Evolutionary conservation across 257 asterid species (phyloP).

Genomic region (Ballota nigra): DNA sequence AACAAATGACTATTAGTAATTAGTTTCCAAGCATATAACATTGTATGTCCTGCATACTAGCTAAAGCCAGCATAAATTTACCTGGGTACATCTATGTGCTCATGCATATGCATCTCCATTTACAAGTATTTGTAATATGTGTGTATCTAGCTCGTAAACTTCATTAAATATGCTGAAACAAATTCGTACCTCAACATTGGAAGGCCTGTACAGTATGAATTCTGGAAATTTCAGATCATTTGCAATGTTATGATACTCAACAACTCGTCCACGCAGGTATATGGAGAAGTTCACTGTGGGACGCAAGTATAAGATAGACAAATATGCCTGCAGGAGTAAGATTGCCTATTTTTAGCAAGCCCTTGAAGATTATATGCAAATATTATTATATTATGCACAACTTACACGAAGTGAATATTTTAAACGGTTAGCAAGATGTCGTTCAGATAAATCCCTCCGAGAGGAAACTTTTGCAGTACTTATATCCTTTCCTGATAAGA

Average conservation of each 20-base stretch:
- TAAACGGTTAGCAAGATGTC: slow-evolving; percentile 80
- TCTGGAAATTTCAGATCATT: slow-evolving; percentile 73
- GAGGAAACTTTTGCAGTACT: slow-evolving; percentile 25
- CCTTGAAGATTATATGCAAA: slow-evolving; percentile 2
- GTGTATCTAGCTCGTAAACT: slow-evolving; percentile 1
- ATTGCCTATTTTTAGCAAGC: slow-evolving; percentile 23
- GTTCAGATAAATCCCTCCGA: slow-evolving; percentile 39
- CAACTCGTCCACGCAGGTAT: slow-evolving; percentile 61
- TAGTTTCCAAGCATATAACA: slow-evolving; percentile 1
- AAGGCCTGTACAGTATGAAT: slow-evolving; percentile 75
- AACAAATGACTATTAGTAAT: neutral
- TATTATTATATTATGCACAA: slow-evolving; percentile 17
- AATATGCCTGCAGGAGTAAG: slow-evolving; percentile 66
- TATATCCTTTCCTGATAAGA: slow-evolving; percentile 39
- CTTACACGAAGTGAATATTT: slow-evolving; percentile 85
- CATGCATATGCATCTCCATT: slow-evolving; percentile 9
- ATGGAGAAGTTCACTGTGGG: slow-evolving; percentile 56
- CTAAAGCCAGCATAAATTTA: slow-evolving; percentile 8
- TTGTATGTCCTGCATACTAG: neutral
- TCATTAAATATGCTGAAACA: neutral
- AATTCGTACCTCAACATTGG: slow-evolving; percentile 49
- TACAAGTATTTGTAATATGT: neutral
- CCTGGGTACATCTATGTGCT: neutral
- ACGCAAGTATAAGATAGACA: slow-evolving; percentile 72
- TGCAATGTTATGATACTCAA: slow-evolving; percentile 72